A percentile compares a stretch with the other conserved stretches of the same genome.
Evolutionary conservation across 805 yeast species (phyloP).

Genomic region (Metschnikowia amazonensis): DNA sequence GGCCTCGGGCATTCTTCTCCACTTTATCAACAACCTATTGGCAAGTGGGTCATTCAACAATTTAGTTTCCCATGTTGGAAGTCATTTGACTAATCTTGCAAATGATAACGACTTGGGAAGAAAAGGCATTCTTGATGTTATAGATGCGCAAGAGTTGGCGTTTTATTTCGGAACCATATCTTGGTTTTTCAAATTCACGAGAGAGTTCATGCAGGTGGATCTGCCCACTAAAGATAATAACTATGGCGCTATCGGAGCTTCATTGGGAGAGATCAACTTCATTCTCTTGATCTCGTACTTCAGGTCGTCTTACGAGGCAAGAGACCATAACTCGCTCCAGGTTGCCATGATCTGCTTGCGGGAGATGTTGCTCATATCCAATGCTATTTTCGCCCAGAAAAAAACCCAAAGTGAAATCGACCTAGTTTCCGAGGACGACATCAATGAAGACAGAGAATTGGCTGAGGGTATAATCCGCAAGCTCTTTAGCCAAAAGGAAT

Average conservation of each 20-base stretch:
- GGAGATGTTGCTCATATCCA: constrained; percentile 52
- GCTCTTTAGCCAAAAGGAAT: constrained; percentile 64
- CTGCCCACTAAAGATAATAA: constrained; percentile 14
- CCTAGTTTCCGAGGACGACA: constrained; percentile 30
- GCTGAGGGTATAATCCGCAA: constrained; percentile 60
- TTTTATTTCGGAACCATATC: constrained; percentile 55
- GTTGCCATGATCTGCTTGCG: constrained; percentile 66
- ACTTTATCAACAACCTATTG: constrained; percentile 51
- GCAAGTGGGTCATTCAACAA: constrained; percentile 74
- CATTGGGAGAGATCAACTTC: constrained; percentile 59
- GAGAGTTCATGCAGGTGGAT: constrained; percentile 24
- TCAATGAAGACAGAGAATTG: constrained; percentile 44
- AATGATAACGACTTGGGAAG: constrained; percentile 15
- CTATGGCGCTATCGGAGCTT: constrained; percentile 48
- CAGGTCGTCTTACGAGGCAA: constrained; percentile 39
- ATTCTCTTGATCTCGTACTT: constrained; percentile 47
- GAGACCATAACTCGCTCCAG: constrained; percentile 59
- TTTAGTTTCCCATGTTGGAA: constrained; percentile 50
- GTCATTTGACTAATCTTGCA: constrained; percentile 16
- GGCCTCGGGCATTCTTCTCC: constrained; percentile 32
- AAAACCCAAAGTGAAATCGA: constrained; percentile 14
- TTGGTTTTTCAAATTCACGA: constrained; percentile 75
- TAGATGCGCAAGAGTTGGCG: constrained; percentile 39
- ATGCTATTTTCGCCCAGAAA: constrained; percentile 38
- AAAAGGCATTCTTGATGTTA: constrained; percentile 25